These are phyloP conservation scores for Neoscytalidium dimidiatum DNA, from an alignment of 2,329 filamentous ascomycete species.

Conservation along the genomic window DNA sequence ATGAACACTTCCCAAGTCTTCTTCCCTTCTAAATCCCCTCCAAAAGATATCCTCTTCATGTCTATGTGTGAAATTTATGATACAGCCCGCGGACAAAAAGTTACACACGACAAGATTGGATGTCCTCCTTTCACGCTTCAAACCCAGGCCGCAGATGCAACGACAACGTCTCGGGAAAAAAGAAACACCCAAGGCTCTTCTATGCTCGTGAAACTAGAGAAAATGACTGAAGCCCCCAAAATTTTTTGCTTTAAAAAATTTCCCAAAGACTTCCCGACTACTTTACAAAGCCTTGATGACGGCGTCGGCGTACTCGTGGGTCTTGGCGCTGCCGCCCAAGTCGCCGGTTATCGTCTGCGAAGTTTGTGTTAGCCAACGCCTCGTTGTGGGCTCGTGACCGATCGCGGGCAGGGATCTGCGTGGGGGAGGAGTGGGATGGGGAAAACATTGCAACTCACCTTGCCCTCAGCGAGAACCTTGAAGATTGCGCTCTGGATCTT, in stretches of 20 bases:
- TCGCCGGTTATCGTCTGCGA: constrained; percentile 80
- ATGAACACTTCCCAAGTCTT: not conserved
- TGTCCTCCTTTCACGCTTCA: not conserved
- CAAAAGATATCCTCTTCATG: not conserved
- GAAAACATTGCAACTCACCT: constrained; percentile 58
- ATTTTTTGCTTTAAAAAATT: not conserved
- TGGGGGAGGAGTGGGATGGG: not conserved
- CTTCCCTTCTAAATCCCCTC: not conserved
- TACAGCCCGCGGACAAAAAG: constrained; percentile 13
- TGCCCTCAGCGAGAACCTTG: constrained; percentile 92
- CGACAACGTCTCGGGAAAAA: not conserved
- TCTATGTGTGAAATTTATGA: constrained; percentile 5
- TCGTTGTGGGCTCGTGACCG: not conserved
- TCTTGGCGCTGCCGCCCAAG: constrained; percentile 94
- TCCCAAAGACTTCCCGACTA: not conserved
- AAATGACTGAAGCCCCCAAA: not conserved
- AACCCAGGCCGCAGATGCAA: not conserved
- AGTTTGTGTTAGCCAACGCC: constrained; percentile 19
- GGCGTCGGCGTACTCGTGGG: constrained; percentile 86
- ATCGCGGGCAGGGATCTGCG: constrained; percentile 23
- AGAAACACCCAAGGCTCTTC: not conserved
- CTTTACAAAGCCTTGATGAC: constrained; percentile 69
- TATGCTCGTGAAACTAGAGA: not conserved
- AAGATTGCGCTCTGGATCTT: constrained; percentile 95
- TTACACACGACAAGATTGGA: constrained; percentile 12